Evolutionary conservation across 176 grass and related monocot genomes (phyloP).

Genomic region (Triticum urartu): DNA sequence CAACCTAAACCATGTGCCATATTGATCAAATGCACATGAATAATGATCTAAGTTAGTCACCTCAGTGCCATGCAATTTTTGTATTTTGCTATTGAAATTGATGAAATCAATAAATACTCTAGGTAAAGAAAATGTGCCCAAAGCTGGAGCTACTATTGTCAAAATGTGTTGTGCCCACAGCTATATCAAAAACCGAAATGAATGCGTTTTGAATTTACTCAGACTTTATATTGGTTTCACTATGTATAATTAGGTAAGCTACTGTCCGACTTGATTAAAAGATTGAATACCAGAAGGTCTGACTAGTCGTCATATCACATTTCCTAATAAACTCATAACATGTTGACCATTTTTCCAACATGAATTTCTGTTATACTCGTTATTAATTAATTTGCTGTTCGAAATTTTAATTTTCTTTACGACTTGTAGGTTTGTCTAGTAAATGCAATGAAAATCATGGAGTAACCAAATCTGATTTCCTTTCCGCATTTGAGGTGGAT

Average conservation of each 20-base stretch:
- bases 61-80: neutral
- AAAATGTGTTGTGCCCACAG: neutral
- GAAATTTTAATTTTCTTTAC: slow-evolving; percentile 6
- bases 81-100: slow-evolving; percentile 2
- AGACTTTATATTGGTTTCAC: slow-evolving; percentile 2
- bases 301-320: neutral
- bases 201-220: neutral
- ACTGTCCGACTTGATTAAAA: neutral
- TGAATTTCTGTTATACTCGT: slow-evolving; percentile 1
- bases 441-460: slow-evolving; percentile 27
- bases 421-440: slow-evolving; percentile 46
- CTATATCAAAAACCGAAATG: neutral
- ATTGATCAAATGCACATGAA: neutral
- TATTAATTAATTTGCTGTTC: slow-evolving; percentile 5
- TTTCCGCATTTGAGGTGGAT: slow-evolving; percentile 36
- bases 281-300: neutral
- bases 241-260: neutral
- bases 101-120: slow-evolving; percentile 21
- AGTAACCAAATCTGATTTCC: slow-evolving; percentile 45
- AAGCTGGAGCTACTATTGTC: neutral
- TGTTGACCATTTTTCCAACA: neutral
- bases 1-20: neutral
- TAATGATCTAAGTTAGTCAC: slow-evolving; percentile 18
- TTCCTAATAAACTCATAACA: slow-evolving; percentile 2
- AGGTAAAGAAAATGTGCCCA: neutral